Conservation (phyloP, 2,329 filamentous ascomycete genomes). For the Bipolaris oryzae region DNA sequence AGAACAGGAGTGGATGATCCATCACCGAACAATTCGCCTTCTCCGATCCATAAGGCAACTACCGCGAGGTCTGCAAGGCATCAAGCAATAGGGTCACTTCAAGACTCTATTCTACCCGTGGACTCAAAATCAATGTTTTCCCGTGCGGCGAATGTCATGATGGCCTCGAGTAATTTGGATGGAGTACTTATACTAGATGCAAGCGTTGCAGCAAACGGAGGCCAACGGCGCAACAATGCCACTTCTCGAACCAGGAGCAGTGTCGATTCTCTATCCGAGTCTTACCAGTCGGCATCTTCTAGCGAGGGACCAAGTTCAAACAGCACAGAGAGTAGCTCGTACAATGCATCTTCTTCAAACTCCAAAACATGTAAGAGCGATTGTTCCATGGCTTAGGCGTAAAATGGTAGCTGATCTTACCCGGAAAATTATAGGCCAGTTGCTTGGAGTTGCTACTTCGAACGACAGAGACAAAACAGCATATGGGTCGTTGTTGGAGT, state of each 20-base stretch:
- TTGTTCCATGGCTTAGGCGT: neutral
- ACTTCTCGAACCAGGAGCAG: slow-evolving; percentile 6
- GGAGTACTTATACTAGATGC: slow-evolving; percentile 46
- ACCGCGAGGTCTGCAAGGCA: slow-evolving; percentile 18
- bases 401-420: neutral
- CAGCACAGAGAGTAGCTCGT: neutral
- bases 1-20: neutral
- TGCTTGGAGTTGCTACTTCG: slow-evolving; percentile 31
- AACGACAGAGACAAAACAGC: slow-evolving; percentile 6
- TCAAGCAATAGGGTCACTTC: slow-evolving; percentile 26
- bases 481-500: slow-evolving; percentile 25
- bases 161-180: slow-evolving; percentile 40
- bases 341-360: slow-evolving; percentile 3
- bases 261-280: slow-evolving; percentile 11
- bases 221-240: slow-evolving; percentile 15
- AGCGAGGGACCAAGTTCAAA: slow-evolving; percentile 21
- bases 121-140: slow-evolving; percentile 43
- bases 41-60: neutral
- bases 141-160: slow-evolving; percentile 42
- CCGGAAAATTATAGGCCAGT: slow-evolving; percentile 8
- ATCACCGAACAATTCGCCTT: neutral
- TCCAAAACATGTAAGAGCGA: slow-evolving; percentile 22
- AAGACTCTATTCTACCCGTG: slow-evolving; percentile 37
- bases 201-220: slow-evolving; percentile 33
- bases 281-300: slow-evolving; percentile 22